Evolutionary conservation across 164 flowering plant genomes (phyloP), one percentile per base, ranked within the genome.

Genomic region (Vitis rupestris): DNA sequence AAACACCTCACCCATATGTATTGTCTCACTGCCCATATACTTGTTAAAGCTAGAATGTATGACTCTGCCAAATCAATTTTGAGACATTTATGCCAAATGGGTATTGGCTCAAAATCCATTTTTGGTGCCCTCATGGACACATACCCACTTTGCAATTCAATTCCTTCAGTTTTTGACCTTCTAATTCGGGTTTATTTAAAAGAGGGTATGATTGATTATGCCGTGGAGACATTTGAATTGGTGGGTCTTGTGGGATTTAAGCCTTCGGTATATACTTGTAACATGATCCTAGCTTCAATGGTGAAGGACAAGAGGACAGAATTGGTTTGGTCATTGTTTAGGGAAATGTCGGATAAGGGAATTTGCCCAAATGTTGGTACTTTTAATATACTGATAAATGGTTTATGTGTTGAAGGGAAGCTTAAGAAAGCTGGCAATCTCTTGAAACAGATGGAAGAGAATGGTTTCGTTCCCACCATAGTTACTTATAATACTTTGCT

Each of bases 401-500:
- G 76, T 54, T 76, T 90, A 54, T 89, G 98, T 75, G 72, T 52
- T 15, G 85, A 89, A 74, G 94, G 93, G 70, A 85, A 84, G 77
- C 75, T 93, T 60, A 82, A 74, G 76, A 88, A 83, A 75, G 97
- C 94, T 27, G 64, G 80, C 61, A 76, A 86, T 82, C 77, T 93
- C 15, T 68, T 89, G 52, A 79, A 70, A 73, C 88, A 85, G 77
- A 93, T 93, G 96, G 97, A 89, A 72, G 87, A 80, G 61, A 69
- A 79, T 75, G 94, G 97, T 71, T 87, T 80, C 82, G 66, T 31
- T 16, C 97, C 94, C 3, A 85, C 77, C 53, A 63, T 74, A 31
- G 87, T 87, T 73, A 90, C 89, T 71, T 93, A 89, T 57, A 93
- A 90, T 69, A 88, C 94, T 50, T 72, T 93, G 71, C 90, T 93